phyloP scores from a whole-genome alignment of 176 grass and related monocot species.

The Cymbopogon citratus region DNA sequence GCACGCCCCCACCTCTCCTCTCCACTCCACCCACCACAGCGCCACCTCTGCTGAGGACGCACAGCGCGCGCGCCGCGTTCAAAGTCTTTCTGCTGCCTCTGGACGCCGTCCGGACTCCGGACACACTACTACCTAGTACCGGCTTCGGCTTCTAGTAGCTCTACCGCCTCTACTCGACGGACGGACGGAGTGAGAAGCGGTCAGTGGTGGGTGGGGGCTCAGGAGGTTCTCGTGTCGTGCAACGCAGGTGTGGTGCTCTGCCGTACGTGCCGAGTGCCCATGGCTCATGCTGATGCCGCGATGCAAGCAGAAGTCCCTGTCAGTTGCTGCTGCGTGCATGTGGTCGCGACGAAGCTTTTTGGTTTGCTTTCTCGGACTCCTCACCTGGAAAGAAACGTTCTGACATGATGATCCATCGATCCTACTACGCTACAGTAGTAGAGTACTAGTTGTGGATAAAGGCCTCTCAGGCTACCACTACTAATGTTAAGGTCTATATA shows the following conservation, averaged over 20 bases:
- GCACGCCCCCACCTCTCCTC: not conserved
- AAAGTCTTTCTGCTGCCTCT: not conserved
- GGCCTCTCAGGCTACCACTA: too few relatives aligned
- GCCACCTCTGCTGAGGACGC: not conserved
- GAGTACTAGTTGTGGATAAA: too few relatives aligned
- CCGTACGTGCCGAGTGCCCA: not conserved
- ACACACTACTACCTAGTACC: too few relatives aligned
- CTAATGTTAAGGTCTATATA: too few relatives aligned
- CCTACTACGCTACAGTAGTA: too few relatives aligned
- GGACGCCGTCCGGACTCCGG: not conserved
- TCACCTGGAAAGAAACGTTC: not conserved
- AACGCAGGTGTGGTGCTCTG: not conserved
- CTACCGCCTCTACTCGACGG: too few relatives aligned
- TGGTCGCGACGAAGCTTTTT: not conserved
- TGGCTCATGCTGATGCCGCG: not conserved
- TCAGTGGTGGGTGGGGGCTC: not conserved
- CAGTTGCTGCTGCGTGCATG: not conserved
- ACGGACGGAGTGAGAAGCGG: not conserved
- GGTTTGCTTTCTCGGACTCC: not conserved
- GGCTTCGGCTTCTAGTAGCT: not conserved
- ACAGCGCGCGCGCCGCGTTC: not conserved
- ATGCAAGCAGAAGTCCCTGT: not conserved
- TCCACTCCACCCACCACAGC: too few relatives aligned
- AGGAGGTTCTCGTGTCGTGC: not conserved
- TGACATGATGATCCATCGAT: not conserved